Base-by-base conservation (phyloP, 305 asterid species). In the Fraxinus latifolia region DNA sequence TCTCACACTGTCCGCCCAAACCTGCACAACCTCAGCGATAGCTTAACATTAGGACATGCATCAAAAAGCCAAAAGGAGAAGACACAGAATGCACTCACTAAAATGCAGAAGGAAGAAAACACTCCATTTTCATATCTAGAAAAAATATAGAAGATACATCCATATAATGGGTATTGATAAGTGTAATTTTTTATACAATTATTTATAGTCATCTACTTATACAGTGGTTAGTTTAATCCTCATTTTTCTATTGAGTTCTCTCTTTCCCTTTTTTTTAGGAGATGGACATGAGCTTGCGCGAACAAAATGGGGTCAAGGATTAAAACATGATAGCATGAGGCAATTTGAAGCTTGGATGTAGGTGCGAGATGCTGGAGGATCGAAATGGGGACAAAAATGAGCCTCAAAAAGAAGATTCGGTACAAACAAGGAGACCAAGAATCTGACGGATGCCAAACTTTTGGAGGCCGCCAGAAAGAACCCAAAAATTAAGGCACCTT, bases 1-100 rank as follows among this genome's bases (percentile, higher is more conserved):
- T 85, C 90, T 89, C 78, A 88, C 97, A 70, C 82, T 87, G 32
- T 90, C 92, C 86, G 87, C 80, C 99, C 97, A 95, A 77, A 81
- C 91, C 99, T 95, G 88, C 77, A 85, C 72, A 87, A 73, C 71
- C 53, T 11, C 79, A 79, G 76, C 47, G 68, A 70, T 81, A 23
- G 65, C 72, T 76, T 70, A 76, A 80, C 77, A 37, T 25, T 39
- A 70, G 5, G 5, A 81, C 82, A 62, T 75, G 73, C 74, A 73
- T 21, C 58, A 21, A 34, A 53, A 72, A 7, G 50, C 33, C 79
- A 77, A 67, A 31, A 39, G 60, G 67, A 37, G 36, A 76, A 29
- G 47, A 68, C 31, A 74, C 77, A 19, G 36, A 55, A 34, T 62
- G 77, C 79, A 68, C 34, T 80, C 76, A 50, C 27, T 2, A 50